These are phyloP conservation scores for Podila horticola DNA, from an alignment of 192 early-diverging fungal genomes.

Conservation along the genomic window DNA sequence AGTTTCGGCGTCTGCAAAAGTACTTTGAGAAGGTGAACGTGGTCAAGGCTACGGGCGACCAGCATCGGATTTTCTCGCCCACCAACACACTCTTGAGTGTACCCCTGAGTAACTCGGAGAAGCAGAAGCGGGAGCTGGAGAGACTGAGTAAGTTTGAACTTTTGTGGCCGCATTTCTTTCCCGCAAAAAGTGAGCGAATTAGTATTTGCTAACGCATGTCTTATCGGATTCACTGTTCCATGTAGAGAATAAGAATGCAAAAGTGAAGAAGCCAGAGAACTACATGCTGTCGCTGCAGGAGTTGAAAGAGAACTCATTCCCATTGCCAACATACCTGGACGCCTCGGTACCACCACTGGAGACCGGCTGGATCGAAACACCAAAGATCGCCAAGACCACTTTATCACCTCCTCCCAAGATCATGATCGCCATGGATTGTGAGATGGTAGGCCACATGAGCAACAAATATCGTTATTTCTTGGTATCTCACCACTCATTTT, in stretches of 20 bases:
- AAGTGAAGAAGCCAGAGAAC: conserved; percentile 50
- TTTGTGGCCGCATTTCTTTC: too few relatives aligned
- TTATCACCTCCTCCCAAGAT: conserved; percentile 43
- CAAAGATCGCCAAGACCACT: conserved; percentile 23
- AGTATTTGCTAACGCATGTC: background rate
- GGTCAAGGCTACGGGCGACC: conserved; percentile 45
- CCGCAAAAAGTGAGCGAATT: background rate
- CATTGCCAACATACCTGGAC: conserved; percentile 53
- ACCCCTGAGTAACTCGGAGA: conserved; percentile 50
- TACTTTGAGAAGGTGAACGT: conserved; percentile 44
- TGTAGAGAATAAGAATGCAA: conserved; percentile 22
- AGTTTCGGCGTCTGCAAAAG: conserved; percentile 20
- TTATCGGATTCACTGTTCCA: background rate
- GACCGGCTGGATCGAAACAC: conserved; percentile 60
- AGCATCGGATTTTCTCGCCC: conserved; percentile 46
- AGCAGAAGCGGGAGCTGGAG: conserved; percentile 40
- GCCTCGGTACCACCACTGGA: conserved; percentile 21
- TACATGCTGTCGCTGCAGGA: conserved; percentile 55
- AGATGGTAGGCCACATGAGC: conserved; percentile 59
- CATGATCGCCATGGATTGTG: conserved; percentile 69
- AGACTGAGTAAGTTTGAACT: conserved; percentile 31
- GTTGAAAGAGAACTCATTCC: conserved; percentile 53
- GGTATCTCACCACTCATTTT: background rate
- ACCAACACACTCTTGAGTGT: conserved; percentile 54
- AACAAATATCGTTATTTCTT: background rate